These are phyloP conservation scores for Lyophyllum semitale DNA, from an alignment of 768 basidiomycete genomes.

Conservation along the genomic window DNA sequence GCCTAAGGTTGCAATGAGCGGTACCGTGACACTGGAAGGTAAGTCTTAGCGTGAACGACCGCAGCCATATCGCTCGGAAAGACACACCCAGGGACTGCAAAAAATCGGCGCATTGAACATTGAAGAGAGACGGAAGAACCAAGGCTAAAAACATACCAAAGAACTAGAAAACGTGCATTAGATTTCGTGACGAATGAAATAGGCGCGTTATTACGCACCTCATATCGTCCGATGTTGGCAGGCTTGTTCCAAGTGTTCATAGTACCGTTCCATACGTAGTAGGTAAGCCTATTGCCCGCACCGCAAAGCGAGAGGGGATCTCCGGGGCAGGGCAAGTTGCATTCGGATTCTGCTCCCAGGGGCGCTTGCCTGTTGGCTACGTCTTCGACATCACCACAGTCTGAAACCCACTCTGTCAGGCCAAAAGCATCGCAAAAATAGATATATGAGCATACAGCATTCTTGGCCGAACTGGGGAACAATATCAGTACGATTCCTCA, in stretches of 20 bases:
- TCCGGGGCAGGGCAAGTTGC: slow-evolving; percentile 61
- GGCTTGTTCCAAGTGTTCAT: slow-evolving; percentile 70
- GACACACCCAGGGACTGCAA: slow-evolving; percentile 49
- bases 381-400: slow-evolving; percentile 70
- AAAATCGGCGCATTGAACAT: not conserved
- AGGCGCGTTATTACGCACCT: slow-evolving; percentile 43
- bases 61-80: not conserved
- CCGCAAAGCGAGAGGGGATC: slow-evolving; percentile 74
- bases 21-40: slow-evolving; percentile 59
- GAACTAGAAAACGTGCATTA: slow-evolving; percentile 33
- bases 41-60: not conserved
- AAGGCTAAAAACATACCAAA: slow-evolving; percentile 38
- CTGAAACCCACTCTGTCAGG: slow-evolving; percentile 33
- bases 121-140: not conserved
- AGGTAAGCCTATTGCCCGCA: slow-evolving; percentile 50
- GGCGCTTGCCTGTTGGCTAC: slow-evolving; percentile 41
- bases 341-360: slow-evolving; percentile 44
- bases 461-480: slow-evolving; percentile 56
- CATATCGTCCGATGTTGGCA: slow-evolving; percentile 64
- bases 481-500: not conserved
- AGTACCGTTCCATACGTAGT: slow-evolving; percentile 54
- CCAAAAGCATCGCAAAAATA: not conserved
- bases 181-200: not conserved
- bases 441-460: slow-evolving; percentile 59
- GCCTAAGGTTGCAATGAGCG: slow-evolving; percentile 73